Base-by-base conservation (phyloP, 148 eudicot genomes). In the Fagopyrum esculentum region DNA sequence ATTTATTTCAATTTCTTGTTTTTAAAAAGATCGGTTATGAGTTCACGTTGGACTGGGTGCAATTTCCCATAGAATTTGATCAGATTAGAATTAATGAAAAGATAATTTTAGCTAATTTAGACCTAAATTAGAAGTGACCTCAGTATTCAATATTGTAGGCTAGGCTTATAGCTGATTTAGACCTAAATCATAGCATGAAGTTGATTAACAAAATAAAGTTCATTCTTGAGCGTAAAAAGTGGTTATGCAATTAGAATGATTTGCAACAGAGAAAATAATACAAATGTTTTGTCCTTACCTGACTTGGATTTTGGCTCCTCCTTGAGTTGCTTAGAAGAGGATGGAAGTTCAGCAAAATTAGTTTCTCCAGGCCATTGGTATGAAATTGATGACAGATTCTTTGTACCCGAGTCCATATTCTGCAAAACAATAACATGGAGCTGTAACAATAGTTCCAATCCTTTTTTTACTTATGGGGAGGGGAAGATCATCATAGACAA, bases 321-420 rank as follows among this genome's bases (percentile, higher is more conserved):
- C 22, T 40, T 76, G 69, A 81, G 56, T 76, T 77, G 83, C 80
- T 83, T 80, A 73, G 89, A 90, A 30, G 92, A 82, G 49, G 91
- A 89, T 46, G 84, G 85, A 78, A 12, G 46, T 81, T 77, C 82
- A 75, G 75, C 77, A 47, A 73, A 54, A 55, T 66, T 43, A 51
- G 81, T 77, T 54, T 43, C 68, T 6, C 78, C 57, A 61, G 73
- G 79, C 74, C 81, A 74, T 52, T 82, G 83, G 51, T 74, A 82
- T 59, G 83, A 75, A 48, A 72, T 26, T 70, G 77, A 80, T 64
- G 73, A 70, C 61, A 77, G 40, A 35, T 0, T 85, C 82, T 77
- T 80, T 61, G 35, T 75, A 70, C 74, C 45, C 82, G 48, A 68
- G 78, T 12, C 74, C 45, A 70, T 45, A 72, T 76, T 35, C 90